phyloP scores from a whole-genome alignment of 768 basidiomycete genomes.

The Phaffia tasmanica region DNA sequence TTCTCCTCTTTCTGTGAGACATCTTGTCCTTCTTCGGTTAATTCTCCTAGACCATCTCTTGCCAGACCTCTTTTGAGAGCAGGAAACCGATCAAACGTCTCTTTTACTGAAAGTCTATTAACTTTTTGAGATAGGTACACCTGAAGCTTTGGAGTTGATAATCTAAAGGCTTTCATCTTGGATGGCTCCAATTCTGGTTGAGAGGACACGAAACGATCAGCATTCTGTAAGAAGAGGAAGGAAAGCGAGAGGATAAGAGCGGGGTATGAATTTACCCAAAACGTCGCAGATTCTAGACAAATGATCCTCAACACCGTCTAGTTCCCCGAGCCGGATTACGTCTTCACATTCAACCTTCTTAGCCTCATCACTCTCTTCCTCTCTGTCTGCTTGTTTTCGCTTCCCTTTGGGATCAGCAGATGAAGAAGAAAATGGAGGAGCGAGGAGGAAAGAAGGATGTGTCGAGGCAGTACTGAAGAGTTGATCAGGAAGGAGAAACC shows the following conservation, averaged over 20 bases:
- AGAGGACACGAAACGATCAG: neutral
- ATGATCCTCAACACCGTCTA: conserved; percentile 4
- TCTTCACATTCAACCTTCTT: conserved; percentile 6
- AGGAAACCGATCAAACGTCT: conserved; percentile 14
- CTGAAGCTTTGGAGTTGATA: neutral
- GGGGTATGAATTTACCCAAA: neutral
- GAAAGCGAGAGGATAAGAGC: neutral
- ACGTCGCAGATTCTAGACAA: conserved; percentile 18
- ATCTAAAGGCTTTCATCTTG: conserved; percentile 13
- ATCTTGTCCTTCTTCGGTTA: neutral
- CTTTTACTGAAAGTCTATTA: conserved; percentile 1
- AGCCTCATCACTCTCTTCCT: neutral
- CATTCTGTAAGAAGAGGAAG: neutral
- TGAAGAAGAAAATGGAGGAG: conserved; percentile 2
- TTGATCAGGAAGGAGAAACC: conserved; percentile 22
- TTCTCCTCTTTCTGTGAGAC: conserved; percentile 5
- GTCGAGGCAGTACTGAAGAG: conserved; percentile 21
- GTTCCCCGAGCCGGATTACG: neutral
- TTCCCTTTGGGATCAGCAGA: neutral
- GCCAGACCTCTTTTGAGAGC: conserved; percentile 9
- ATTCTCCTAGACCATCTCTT: conserved; percentile 15
- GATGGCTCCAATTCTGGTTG: neutral
- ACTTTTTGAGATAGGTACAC: conserved; percentile 18
- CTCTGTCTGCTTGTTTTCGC: neutral
- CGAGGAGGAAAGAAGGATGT: neutral